Evolutionary conservation across 768 basidiomycete genomes (phyloP), one percentile per base, ranked within the genome.

Genomic region (Amanita pseudoporphyria): DNA sequence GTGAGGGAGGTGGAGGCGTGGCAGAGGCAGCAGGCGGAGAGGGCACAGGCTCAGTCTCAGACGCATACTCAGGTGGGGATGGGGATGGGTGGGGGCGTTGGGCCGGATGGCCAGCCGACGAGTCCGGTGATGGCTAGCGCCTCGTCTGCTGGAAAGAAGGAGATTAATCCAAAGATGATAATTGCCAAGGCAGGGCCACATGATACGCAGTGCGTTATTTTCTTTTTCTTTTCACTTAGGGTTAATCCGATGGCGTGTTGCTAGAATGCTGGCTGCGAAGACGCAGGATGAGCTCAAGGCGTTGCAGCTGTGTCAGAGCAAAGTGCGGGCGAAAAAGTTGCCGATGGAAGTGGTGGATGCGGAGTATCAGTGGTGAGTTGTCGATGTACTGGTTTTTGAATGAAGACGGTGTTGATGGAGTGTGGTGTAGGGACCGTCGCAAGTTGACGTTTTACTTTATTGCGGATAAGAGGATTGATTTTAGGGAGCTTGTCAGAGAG

Each of bases 331-430:
- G 64, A 88, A 94, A 70, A 92, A 92, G 62, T 69, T 97, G 61
- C 93, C 93, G 14, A 99, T 99, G 95, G 91, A 97, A 66, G 93
- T 99, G 52, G 83, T 96, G 43, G 95, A 97, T 65, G 95, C 94
- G 28, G 95, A 98, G 67, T 99, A 94, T 70, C 95, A 99, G 62
- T 98, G 93, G 93, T 93, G 50, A 24, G 85, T 69, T 21, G 21
- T 10, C 9, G 9, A n/a, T 18, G 4, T 3, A 5, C 21, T 21
- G 32, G 32, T 12, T 1, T 39, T 49, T 47, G 18, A 19, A 38
- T 3, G 26, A 28, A 7, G 7, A 4, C 26, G 31, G 49, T 18
- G 22, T 26, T 53, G 38, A 37, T 49, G 21, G 28, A 45, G 10
- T 45, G 21, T 1, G 12, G 14, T 44, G 18, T 57, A 93, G 91